Conservation (phyloP, 78 protist genomes). For the Dictyostelium brefeldianum region DNA sequence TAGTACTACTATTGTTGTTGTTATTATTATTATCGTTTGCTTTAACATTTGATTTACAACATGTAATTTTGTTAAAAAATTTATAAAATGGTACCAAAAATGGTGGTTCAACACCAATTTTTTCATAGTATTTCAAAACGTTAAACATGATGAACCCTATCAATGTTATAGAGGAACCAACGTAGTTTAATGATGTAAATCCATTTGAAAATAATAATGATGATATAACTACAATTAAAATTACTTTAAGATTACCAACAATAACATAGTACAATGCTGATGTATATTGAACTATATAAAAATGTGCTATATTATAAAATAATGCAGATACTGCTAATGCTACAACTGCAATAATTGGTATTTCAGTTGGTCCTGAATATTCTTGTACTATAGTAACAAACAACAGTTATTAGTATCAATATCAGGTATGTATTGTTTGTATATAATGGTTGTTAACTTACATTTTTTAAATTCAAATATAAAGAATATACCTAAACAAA, state of each 20-base stretch:
- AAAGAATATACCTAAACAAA: conserved; percentile 17
- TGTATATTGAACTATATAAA: conserved; percentile 59
- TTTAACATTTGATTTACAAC: background rate
- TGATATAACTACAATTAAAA: conserved; percentile 12
- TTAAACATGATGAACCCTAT: conserved; percentile 44
- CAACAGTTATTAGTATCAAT: too few relatives aligned
- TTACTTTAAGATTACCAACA: conserved; percentile 67
- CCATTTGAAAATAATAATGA: conserved; percentile 1
- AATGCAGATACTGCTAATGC: conserved; percentile 47
- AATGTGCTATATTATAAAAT: conserved; percentile 52
- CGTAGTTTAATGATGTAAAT: conserved; percentile 14
- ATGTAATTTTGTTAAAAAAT: background rate
- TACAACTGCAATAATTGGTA: conserved; percentile 13
- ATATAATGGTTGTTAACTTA: background rate
- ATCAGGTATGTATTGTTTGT: too few relatives aligned
- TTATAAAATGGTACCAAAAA: background rate
- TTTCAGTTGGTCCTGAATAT: background rate
- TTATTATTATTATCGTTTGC: background rate
- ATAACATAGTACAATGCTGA: conserved; percentile 56
- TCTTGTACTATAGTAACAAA: background rate
- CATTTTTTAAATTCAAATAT: conserved; percentile 10
- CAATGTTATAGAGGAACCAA: conserved; percentile 41
- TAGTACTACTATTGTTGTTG: too few relatives aligned
- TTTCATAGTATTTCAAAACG: background rate
- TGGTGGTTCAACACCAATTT: background rate